These are phyloP conservation scores for Aphanoascus verrucosus DNA, from an alignment of 2,329 filamentous ascomycete genomes.

Conservation along the genomic window DNA sequence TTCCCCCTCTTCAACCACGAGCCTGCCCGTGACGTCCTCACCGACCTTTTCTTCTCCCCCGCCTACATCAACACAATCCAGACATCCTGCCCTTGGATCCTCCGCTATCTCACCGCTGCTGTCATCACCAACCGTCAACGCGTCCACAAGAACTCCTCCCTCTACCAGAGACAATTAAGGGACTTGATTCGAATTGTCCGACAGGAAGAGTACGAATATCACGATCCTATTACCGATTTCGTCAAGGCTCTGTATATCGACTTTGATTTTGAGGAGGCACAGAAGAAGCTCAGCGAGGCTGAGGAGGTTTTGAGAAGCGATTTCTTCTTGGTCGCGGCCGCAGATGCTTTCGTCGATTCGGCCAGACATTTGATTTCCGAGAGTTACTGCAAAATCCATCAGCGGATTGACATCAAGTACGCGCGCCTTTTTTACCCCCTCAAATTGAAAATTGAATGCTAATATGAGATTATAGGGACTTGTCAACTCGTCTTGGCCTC, in stretches of 20 bases:
- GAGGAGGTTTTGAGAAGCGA: slow-evolving; percentile 86
- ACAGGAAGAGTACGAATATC: slow-evolving; percentile 97
- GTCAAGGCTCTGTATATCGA: slow-evolving; percentile 90
- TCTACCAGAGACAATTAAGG: slow-evolving; percentile 97
- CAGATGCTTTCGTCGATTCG: slow-evolving; percentile 84
- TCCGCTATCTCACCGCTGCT: slow-evolving; percentile 85
- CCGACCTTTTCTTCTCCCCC: slow-evolving; percentile 94
- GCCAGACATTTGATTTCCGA: slow-evolving; percentile 95
- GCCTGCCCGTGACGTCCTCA: slow-evolving; percentile 74
- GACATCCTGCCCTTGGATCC: slow-evolving; percentile 90
- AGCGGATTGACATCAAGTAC: slow-evolving; percentile 89
- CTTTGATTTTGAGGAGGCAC: slow-evolving; percentile 95
- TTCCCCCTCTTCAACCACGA: slow-evolving; percentile 99
- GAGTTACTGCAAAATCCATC: slow-evolving; percentile 99
- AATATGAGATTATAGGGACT: slow-evolving; percentile 47
- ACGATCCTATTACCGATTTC: slow-evolving; percentile 90
- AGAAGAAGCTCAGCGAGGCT: slow-evolving; percentile 72
- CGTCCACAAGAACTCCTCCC: slow-evolving; percentile 62
- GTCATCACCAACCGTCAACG: slow-evolving; percentile 88
- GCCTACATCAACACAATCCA: slow-evolving; percentile 99
- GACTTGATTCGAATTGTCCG: slow-evolving; percentile 90
- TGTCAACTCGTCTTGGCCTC: slow-evolving; percentile 81
- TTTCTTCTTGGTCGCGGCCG: slow-evolving; percentile 82
- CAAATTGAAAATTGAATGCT: not conserved
- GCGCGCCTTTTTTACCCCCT: slow-evolving; percentile 20